These are phyloP conservation scores for Fusarium virguliforme DNA, from an alignment of 2,329 filamentous ascomycete genomes.

Conservation along the genomic window DNA sequence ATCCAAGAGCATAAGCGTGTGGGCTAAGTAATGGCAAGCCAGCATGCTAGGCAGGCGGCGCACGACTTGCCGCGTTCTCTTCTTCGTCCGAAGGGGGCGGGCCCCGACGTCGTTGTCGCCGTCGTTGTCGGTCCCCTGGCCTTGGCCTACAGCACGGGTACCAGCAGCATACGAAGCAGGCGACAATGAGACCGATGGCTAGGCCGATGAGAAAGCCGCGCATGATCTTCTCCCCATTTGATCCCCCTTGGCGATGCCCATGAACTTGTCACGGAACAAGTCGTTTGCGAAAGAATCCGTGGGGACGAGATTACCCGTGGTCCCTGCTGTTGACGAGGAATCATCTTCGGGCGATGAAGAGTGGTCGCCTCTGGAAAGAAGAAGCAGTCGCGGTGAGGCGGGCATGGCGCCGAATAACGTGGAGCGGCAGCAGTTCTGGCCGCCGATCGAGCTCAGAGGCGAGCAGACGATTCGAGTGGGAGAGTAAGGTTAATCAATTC, in stretches of 20 bases:
- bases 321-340: constrained; percentile 32
- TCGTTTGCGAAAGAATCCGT: constrained; percentile 46
- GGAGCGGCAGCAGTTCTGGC: constrained; percentile 15
- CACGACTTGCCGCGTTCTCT: constrained; percentile 29
- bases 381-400: constrained; percentile 26
- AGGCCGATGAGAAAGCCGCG: constrained; percentile 56
- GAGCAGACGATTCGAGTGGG: constrained; percentile 11
- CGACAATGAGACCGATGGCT: constrained; percentile 53
- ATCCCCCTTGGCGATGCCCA: constrained; percentile 51
- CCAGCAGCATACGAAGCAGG: constrained; percentile 56
- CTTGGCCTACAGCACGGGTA: constrained; percentile 52
- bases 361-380: constrained; percentile 44
- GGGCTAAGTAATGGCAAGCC: background rate
- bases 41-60: constrained; percentile 30
- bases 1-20: constrained; percentile 1
- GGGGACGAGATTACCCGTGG: constrained; percentile 30
- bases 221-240: constrained; percentile 54
- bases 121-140: constrained; percentile 38
- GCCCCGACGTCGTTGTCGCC: constrained; percentile 38
- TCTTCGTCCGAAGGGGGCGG: constrained; percentile 41
- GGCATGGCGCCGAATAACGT: constrained; percentile 34
- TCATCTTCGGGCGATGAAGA: constrained; percentile 46
- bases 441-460: constrained; percentile 8
- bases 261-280: constrained; percentile 50
- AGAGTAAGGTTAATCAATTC: constrained; percentile 35